Base-by-base conservation (phyloP, 2,329 filamentous ascomycete species). In the Calcarisporium arbuscula region DNA sequence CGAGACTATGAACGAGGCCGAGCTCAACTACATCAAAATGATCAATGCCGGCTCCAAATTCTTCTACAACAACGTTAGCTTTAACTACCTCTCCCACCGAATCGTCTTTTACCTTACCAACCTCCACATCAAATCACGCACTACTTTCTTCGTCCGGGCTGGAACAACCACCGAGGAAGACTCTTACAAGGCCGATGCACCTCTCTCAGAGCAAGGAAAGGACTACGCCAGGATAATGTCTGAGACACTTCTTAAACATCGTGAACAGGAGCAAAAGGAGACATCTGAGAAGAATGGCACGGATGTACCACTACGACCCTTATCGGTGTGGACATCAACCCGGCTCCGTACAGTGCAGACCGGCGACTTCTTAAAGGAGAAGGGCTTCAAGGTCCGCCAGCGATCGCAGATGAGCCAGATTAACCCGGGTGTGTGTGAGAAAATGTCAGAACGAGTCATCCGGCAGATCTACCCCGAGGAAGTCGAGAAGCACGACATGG, bases 61-160 rank as follows among this genome's bases (percentile, higher is more conserved):
- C 53, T 83, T 90, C 49, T 90, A 96, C 61, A 98, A 98, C 65
- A 95, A 96, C 47, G 85, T 92, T 56, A 89, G 83, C 53, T 96
- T 98, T 59, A 90, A 89, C 49, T 98, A 98, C 54, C 74, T 98
- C 20, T 94, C 89, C 1, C 89, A 98, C 57, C 80, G 92, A 41
- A 98, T 98, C 46, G 90, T 98, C 36, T 98, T 98, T 62, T 98
- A 96, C 60, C 77, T 98, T 30, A 85, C 95, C 53, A 98, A 98
- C 53, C 70, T 96, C 17, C 92, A 98, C 60, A 95, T 95, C 68
- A 96, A 98, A 60, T 84, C 84, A 31, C 79, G 90, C 37, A 86
- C 86, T 43, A 96, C 88, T 6, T 96, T 94, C 61, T 96, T 96
- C 58, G 89, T 82, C 30, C 77, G 90, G 43, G 82, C 90, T 32